These are phyloP conservation scores for Zymoseptoria crescenta DNA, from an alignment of 2,329 filamentous ascomycete genomes.

Conservation along the genomic window DNA sequence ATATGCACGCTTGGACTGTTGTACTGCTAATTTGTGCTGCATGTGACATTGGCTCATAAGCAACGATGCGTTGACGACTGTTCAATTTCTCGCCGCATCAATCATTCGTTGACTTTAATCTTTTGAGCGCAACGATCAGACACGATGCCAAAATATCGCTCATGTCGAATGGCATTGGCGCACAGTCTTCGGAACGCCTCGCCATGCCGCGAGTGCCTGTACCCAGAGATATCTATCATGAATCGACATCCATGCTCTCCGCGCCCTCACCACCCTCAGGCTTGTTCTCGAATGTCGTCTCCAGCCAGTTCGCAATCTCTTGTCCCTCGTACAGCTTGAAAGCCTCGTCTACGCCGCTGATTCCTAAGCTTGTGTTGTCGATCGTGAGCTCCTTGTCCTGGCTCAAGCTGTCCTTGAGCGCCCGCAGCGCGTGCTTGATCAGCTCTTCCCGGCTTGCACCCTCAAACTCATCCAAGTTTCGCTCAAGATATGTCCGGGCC, in stretches of 20 bases:
- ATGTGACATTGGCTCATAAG: not conserved
- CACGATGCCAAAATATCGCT: not conserved
- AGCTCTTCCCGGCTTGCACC: constrained; percentile 72
- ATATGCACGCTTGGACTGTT: not conserved
- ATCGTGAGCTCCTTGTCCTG: constrained; percentile 97
- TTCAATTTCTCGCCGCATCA: not conserved
- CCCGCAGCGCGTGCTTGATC: constrained; percentile 80
- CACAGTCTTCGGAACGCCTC: constrained; percentile 7
- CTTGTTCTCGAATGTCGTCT: constrained; percentile 51
- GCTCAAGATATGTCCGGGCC: constrained; percentile 93
- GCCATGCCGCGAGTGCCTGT: constrained; percentile 4
- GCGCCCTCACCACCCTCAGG: constrained; percentile 23
- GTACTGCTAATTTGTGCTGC: no score
- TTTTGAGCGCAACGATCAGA: not conserved
- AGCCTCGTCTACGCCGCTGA: constrained; percentile 78
- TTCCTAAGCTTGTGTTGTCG: constrained; percentile 88
- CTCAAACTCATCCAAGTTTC: constrained; percentile 77
- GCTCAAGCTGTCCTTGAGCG: constrained; percentile 88
- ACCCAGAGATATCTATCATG: constrained; percentile 7
- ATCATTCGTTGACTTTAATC: not conserved
- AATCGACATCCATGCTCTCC: constrained; percentile 28
- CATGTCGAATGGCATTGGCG: constrained; percentile 4
- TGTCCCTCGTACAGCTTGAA: constrained; percentile 90
- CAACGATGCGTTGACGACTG: not conserved
- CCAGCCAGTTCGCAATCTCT: constrained; percentile 78